phyloP scores from a whole-genome alignment of 2,329 filamentous ascomycete species.

The Diplodia corticola region DNA sequence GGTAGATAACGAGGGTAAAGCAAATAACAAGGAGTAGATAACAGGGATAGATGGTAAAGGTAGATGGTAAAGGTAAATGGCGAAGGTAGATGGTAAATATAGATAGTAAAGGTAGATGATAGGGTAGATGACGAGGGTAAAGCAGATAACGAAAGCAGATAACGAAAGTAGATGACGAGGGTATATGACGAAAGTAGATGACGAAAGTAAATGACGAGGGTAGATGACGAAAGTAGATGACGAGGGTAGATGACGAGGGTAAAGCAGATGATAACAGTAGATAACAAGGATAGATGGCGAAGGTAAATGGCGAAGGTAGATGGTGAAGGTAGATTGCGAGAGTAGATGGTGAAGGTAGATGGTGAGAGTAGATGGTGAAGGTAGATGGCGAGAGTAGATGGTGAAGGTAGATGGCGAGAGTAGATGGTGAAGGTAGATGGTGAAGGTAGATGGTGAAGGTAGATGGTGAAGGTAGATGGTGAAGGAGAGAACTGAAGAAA shows the following conservation, averaged over 20 bases:
- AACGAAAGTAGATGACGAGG: background rate
- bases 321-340: too few species aligned
- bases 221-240: background rate
- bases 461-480: background rate
- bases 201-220: background rate
- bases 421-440: too few species aligned
- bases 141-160: background rate
- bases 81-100: background rate
- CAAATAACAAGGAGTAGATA: background rate
- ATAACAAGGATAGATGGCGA: too few species aligned
- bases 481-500: background rate
- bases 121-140: background rate
- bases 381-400: too few species aligned
- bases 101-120: background rate
- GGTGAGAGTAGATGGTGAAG: too few species aligned
- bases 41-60: constrained; percentile 27
- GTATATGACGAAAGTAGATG: background rate
- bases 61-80: background rate
- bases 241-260: too few species aligned
- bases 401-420: too few species aligned
- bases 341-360: too few species aligned
- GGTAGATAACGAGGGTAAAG: background rate
- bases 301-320: too few species aligned
- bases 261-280: background rate
- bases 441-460: too few species aligned